Evolutionary conservation across 495 filamentous ascomycete genomes (phyloP).

Genomic region (Xylaria flabelliformis): DNA sequence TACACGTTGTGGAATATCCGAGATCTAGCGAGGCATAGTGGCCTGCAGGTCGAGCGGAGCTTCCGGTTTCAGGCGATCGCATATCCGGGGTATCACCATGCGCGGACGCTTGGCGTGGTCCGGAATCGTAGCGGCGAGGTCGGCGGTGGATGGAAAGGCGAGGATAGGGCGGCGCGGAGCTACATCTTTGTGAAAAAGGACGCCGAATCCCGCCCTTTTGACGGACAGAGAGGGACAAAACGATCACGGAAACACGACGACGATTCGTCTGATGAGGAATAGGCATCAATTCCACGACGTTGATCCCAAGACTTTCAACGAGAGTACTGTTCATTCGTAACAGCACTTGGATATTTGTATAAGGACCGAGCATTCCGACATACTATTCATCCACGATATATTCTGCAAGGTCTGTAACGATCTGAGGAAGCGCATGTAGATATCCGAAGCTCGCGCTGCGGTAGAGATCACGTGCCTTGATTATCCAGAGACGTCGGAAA

Average conservation of each 20-base stretch:
- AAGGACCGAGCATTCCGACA: background rate
- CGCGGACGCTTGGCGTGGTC: conserved; percentile 82
- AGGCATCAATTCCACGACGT: background rate
- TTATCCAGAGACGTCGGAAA: background rate
- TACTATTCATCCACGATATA: background rate
- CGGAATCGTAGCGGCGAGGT: conserved; percentile 60
- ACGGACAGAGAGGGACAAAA: conserved; percentile 50
- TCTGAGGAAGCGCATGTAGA: background rate
- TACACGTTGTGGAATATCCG: conserved; percentile 95
- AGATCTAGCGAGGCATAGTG: conserved; percentile 80
- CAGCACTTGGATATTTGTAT: background rate
- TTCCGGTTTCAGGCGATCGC: conserved; percentile 75
- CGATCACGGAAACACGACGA: conserved; percentile 53
- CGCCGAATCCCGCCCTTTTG: conserved; percentile 37
- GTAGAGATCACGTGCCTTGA: background rate
- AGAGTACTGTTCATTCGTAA: background rate
- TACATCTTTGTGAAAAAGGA: conserved; percentile 79
- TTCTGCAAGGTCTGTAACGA: background rate
- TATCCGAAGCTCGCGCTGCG: background rate
- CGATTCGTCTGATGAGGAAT: conserved; percentile 42
- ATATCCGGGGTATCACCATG: conserved; percentile 89
- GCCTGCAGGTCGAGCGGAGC: conserved; percentile 75
- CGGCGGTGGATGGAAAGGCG: conserved; percentile 71
- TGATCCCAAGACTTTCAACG: background rate
- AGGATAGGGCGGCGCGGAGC: conserved; percentile 74